phyloP scores from a whole-genome alignment of 2,329 filamentous ascomycete genomes.

The Colletotrichum costaricense region DNA sequence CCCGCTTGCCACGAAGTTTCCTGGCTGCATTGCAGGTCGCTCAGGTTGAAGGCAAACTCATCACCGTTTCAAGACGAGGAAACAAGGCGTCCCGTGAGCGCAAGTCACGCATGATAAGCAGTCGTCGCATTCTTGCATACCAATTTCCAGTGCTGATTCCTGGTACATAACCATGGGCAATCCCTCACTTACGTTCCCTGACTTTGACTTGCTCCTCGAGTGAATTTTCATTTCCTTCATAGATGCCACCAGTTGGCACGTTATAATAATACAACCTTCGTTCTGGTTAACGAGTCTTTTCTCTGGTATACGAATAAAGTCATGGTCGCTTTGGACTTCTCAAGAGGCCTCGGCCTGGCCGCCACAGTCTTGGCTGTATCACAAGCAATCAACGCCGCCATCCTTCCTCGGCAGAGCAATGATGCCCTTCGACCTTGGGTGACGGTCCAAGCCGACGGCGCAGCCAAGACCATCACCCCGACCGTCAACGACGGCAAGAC shows the following conservation, averaged over 20 bases:
- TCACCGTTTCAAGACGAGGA: slow-evolving; percentile 21
- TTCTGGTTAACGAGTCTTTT: neutral
- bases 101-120: slow-evolving; percentile 1
- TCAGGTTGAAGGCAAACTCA: slow-evolving; percentile 1
- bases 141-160: slow-evolving; percentile 1
- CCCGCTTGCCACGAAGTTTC: neutral
- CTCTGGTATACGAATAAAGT: neutral
- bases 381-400: slow-evolving; percentile 9
- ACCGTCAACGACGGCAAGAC: slow-evolving; percentile 33
- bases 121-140: slow-evolving; percentile 24
- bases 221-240: slow-evolving; percentile 11
- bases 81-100: slow-evolving; percentile 27
- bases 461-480: slow-evolving; percentile 31
- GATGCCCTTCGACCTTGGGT: slow-evolving; percentile 36
- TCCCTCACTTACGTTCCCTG: neutral
- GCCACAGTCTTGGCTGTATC: slow-evolving; percentile 3
- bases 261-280: neutral
- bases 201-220: neutral
- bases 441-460: slow-evolving; percentile 31
- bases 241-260: slow-evolving; percentile 12
- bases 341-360: slow-evolving; percentile 15
- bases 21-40: neutral
- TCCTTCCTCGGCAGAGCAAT: slow-evolving; percentile 23
- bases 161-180: slow-evolving; percentile 15
- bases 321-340: slow-evolving; percentile 11